phyloP scores from a whole-genome alignment of 1,284 basidiomycete species.

The Cystobasidiaceae sp. region DNA sequence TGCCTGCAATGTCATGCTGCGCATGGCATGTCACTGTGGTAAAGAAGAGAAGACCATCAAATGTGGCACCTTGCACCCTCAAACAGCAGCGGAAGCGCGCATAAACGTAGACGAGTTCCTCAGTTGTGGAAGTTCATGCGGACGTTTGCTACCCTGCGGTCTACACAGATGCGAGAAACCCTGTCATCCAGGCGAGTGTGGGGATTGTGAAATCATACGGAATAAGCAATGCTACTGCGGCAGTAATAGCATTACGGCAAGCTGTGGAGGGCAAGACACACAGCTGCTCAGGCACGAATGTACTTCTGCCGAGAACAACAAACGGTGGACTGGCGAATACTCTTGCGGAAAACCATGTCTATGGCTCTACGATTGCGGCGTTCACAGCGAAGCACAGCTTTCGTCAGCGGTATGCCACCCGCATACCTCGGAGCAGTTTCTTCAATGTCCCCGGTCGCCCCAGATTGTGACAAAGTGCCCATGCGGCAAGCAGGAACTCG shows the following conservation, averaged over 20 bases:
- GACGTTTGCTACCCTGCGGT: constrained; percentile 34
- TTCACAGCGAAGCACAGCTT: constrained; percentile 58
- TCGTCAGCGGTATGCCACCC: constrained; percentile 55
- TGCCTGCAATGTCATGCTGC: constrained; percentile 57
- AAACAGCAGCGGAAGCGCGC: background rate
- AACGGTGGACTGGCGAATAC: constrained; percentile 64
- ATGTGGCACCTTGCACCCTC: constrained; percentile 27
- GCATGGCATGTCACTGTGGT: constrained; percentile 69
- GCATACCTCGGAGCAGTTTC: constrained; percentile 55
- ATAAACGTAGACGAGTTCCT: constrained; percentile 12
- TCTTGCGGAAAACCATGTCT: constrained; percentile 60
- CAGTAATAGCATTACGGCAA: constrained; percentile 5
- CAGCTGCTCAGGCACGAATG: background rate
- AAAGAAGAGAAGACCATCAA: constrained; percentile 56
- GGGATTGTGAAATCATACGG: constrained; percentile 35
- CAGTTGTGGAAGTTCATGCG: constrained; percentile 31
- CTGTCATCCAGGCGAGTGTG: constrained; percentile 39
- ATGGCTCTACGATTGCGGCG: constrained; percentile 68
- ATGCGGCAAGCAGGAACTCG: constrained; percentile 64
- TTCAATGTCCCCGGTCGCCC: constrained; percentile 69
- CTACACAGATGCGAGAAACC: constrained; percentile 36
- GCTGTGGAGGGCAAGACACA: constrained; percentile 32
- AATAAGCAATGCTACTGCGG: constrained; percentile 42
- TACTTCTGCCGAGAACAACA: constrained; percentile 30
- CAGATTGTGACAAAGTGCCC: constrained; percentile 65